Percentiles rank a stretch among this genome's conserved stretches.
Conservation (phyloP, 352 stramenopile species). For the Pythium myriotylum region DNA sequence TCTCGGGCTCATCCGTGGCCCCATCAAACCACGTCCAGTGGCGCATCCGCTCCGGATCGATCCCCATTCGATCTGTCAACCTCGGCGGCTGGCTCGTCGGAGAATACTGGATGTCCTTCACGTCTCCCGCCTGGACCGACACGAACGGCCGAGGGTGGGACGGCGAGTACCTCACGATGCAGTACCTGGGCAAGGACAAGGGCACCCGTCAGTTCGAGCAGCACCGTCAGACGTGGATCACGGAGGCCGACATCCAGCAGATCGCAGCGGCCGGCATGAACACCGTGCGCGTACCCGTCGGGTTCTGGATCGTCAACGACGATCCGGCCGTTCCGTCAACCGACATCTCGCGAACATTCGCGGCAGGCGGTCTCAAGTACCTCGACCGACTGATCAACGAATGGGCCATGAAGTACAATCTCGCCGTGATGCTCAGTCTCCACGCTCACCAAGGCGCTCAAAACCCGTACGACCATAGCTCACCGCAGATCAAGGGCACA, state of each 20-base stretch:
- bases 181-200: constrained; percentile 17
- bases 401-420: constrained; percentile 55
- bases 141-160: background rate
- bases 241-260: constrained; percentile 23
- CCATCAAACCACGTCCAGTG: constrained; percentile 23
- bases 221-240: constrained; percentile 25
- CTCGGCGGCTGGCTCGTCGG: constrained; percentile 42
- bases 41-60: constrained; percentile 25
- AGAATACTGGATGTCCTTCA: constrained; percentile 57
- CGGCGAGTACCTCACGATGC: constrained; percentile 20
- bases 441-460: constrained; percentile 58
- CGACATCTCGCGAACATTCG: constrained; percentile 7
- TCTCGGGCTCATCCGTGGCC: background rate
- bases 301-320: constrained; percentile 27
- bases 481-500: constrained; percentile 18
- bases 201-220: constrained; percentile 17
- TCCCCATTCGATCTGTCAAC: constrained; percentile 50
- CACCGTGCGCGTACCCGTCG: constrained; percentile 19
- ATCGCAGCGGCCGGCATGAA: constrained; percentile 16
- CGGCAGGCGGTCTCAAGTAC: constrained; percentile 38
- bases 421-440: constrained; percentile 62
- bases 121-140: constrained; percentile 58
- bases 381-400: constrained; percentile 53
- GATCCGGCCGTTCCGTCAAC: constrained; percentile 2
- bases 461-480: constrained; percentile 58